These are phyloP conservation scores for Rubia yunnanensis DNA, from an alignment of 257 asterid species.

Conservation along the genomic window DNA sequence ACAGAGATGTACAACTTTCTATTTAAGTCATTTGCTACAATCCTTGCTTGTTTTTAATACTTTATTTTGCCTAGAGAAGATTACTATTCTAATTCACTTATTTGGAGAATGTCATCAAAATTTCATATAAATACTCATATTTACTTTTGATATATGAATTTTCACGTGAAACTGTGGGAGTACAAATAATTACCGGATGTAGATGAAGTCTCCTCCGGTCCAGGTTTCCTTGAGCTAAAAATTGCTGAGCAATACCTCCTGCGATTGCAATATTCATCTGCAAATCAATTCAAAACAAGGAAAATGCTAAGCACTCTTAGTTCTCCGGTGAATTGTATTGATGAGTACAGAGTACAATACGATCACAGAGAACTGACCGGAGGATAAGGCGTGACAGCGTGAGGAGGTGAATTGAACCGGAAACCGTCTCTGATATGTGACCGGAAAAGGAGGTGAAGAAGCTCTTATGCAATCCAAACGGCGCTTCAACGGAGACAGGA, in stretches of 20 bases:
- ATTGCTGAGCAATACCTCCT: conserved; percentile 25
- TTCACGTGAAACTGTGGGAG: neutral
- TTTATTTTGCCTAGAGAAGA: neutral
- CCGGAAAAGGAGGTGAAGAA: conserved; percentile 18
- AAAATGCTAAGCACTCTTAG: neutral
- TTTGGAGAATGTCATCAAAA: neutral
- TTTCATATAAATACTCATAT: neutral
- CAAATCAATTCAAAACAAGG: conserved; percentile 9
- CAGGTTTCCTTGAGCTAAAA: conserved; percentile 47
- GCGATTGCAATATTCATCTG: conserved; percentile 34
- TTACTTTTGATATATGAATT: neutral
- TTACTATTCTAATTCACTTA: neutral
- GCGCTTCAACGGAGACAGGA: conserved; percentile 24
- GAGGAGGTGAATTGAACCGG: conserved; percentile 34
- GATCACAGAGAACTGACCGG: conserved; percentile 25
- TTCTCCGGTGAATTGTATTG: neutral
- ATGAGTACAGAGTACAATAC: neutral
- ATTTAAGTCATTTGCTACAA: neutral
- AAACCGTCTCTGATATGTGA: conserved; percentile 24
- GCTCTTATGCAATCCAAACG: conserved; percentile 27
- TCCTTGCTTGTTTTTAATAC: neutral
- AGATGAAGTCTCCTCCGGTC: conserved; percentile 51
- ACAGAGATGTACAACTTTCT: too few species aligned
- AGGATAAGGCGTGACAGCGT: conserved; percentile 21
- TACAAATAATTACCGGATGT: conserved; percentile 28